A percentile compares a stretch with the other conserved stretches of the same genome.
Evolutionary conservation across 371 early-diverging fungal genomes (phyloP).

Genomic region (Mucor indicus): DNA sequence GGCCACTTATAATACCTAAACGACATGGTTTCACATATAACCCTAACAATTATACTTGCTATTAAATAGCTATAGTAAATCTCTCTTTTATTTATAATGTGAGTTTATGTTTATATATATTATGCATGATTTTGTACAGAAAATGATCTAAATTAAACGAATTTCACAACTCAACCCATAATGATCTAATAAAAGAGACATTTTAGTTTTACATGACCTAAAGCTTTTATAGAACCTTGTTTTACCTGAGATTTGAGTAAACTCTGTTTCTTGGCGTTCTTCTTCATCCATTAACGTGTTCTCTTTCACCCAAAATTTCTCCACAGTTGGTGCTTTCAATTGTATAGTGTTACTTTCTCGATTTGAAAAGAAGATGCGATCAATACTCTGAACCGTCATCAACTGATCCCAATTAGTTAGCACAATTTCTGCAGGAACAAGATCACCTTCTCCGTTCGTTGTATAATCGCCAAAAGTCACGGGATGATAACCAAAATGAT

Average conservation of each 20-base stretch:
- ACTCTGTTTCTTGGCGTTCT: conserved; percentile 14
- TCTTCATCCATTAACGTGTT: conserved; percentile 20
- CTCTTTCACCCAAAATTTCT: conserved; percentile 39
- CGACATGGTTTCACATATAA: no score
- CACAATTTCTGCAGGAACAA: conserved; percentile 55
- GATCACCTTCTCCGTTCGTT: conserved; percentile 29
- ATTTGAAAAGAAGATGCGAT: conserved; percentile 58
- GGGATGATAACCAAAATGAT: conserved; percentile 62
- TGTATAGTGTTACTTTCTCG: conserved; percentile 2
- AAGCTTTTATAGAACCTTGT: no score
- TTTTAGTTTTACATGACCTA: no score
- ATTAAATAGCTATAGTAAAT: no score
- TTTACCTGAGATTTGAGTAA: conserved; percentile 48
- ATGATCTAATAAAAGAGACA: conserved; percentile 31
- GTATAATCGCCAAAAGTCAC: conserved; percentile 73
- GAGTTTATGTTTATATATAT: background rate
- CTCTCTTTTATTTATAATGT: no score
- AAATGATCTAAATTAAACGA: background rate
- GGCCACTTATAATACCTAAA: no score
- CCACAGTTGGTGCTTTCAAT: conserved; percentile 12
- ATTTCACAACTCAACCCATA: conserved; percentile 40
- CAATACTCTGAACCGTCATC: conserved; percentile 62
- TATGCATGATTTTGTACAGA: background rate
- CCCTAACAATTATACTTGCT: no score
- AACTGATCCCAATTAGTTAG: conserved; percentile 54